Evolutionary conservation across 306 rosid species (phyloP).

Genomic region (Elaeagnus macrophylla): DNA sequence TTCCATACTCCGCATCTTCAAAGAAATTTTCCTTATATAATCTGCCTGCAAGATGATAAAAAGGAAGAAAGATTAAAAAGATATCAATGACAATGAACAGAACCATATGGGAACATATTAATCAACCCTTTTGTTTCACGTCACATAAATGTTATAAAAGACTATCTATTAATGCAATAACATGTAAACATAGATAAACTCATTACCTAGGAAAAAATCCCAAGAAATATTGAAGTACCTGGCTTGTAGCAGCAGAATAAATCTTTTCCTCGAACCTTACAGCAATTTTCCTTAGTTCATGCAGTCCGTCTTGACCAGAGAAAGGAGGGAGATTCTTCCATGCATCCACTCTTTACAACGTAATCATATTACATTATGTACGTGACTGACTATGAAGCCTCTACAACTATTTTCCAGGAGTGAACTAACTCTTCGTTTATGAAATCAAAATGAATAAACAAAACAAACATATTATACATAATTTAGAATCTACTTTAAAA

Average conservation of each 20-base stretch:
- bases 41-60: conserved; percentile 18
- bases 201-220: background rate
- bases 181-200: background rate
- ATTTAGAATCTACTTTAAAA: background rate
- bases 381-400: background rate
- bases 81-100: background rate
- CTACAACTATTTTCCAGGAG: background rate
- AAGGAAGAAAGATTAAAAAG: background rate
- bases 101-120: background rate
- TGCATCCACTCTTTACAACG: conserved; percentile 52
- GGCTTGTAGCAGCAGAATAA: conserved; percentile 46
- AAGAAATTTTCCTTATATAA: conserved; percentile 31
- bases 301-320: conserved; percentile 51
- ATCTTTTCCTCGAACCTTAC: conserved; percentile 78
- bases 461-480: background rate
- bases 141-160: background rate
- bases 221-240: conserved; percentile 33
- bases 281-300: conserved; percentile 54
- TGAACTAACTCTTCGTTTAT: background rate
- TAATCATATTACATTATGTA: background rate
- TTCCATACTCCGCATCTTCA: conserved; percentile 59
- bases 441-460: conserved; percentile 2
- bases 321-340: conserved; percentile 57
- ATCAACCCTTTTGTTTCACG: background rate
- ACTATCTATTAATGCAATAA: background rate